Base-by-base conservation (phyloP, 371 early-diverging fungal species). In the Mortierella sp. region DNA sequence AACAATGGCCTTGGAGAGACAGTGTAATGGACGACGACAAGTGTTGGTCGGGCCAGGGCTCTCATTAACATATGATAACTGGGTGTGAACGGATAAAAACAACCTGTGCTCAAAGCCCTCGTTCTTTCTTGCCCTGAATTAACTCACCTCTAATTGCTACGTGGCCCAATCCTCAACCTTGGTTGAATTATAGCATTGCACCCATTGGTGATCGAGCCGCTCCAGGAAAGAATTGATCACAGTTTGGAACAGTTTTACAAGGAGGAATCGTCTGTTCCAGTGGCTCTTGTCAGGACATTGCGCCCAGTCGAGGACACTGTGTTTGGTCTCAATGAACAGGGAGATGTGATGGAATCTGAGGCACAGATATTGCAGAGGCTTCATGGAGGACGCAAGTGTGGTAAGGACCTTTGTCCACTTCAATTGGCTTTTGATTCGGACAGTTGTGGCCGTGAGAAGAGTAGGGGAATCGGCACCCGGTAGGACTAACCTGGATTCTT, bases 231-330 rank as follows among this genome's bases (percentile, higher is more conserved):
- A 21, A 61, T 74, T 28, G 49, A 63, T 12, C 28, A 52, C 21
- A 14, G 49, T 1, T 2, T 74, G 39, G 60, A 28, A 27, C 50
- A 57, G 8, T 74, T 74, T 22, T 74, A 63, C 54, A 56, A 48
- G 54, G 76, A 67, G 2, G 76, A 74, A 49, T 57, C 39, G 49
- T 5, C 10, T 5, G 46, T 60, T 2, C 76, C 76, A 5, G 45
- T 57, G 25, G 65, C 52, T 1, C 56, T 60, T 13, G 65, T 56
- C 51, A 63, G 76, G 58, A 67, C 76, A 14, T 29, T 74, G 22
- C 5, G 54, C 14, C 68, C 68, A 0, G 48, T 63, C 19, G 58
- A 68, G 39, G 62, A 54, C 9, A 54, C 27, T 28, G 46, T 63
- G 22, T 29, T 40, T 9, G 22, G 22, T 24, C 44, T 39, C 13